A percentile compares a stretch with the other conserved stretches of the same genome.
These are phyloP conservation scores for Pseudotulostoma volvatum DNA, from an alignment of 495 filamentous ascomycete genomes.

Conservation along the genomic window DNA sequence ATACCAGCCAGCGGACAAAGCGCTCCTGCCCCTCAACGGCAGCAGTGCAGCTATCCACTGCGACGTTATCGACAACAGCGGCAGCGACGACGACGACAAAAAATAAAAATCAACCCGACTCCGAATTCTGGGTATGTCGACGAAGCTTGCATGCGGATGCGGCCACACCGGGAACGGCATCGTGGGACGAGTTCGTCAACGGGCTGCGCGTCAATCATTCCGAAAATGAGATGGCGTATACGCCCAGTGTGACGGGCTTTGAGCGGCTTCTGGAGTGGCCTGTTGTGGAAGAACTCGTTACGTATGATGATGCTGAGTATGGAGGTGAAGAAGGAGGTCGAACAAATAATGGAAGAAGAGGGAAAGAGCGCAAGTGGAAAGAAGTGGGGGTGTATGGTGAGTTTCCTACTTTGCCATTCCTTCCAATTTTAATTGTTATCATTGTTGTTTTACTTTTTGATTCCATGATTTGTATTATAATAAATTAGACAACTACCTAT, in stretches of 20 bases:
- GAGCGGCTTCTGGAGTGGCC: slow-evolving; percentile 37
- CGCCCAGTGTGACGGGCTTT: slow-evolving; percentile 45
- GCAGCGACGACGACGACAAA: no score
- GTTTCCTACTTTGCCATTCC: slow-evolving; percentile 17
- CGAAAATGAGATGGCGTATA: slow-evolving; percentile 54
- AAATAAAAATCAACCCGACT: no score
- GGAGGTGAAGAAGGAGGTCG: no score
- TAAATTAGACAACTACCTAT: no score
- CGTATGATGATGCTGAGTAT: no score
- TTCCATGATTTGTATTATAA: no score
- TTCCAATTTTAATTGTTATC: slow-evolving; percentile 31
- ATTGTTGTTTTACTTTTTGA: no score
- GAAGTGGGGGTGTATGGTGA: slow-evolving; percentile 34
- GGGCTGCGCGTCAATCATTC: slow-evolving; percentile 46
- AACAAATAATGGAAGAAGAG: no score
- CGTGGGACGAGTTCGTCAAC: slow-evolving; percentile 45
- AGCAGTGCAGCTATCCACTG: no score
- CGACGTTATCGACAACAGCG: no score
- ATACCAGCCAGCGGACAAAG: no score
- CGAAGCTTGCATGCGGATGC: slow-evolving; percentile 43
- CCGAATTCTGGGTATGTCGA: slow-evolving; percentile 58
- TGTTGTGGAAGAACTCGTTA: slow-evolving; percentile 19
- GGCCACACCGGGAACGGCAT: slow-evolving; percentile 39
- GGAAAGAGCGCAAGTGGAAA: slow-evolving; percentile 25
- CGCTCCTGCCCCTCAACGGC: no score